Evolutionary conservation across 306 rosid genomes (phyloP).

Genomic region (Crotalaria pallida): DNA sequence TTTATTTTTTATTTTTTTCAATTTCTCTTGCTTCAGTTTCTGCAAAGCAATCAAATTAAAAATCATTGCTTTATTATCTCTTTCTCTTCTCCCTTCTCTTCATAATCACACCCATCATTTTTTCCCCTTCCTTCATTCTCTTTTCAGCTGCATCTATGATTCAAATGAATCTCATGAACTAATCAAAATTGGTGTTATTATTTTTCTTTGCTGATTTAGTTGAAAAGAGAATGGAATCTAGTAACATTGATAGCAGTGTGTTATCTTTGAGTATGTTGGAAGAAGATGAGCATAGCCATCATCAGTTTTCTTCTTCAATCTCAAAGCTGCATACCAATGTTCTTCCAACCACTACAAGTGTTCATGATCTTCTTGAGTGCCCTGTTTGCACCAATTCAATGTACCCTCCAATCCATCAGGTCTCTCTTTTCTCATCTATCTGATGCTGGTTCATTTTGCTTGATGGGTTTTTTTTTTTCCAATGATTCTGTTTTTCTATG

Average conservation of each 20-base stretch:
- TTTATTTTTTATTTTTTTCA: too few species aligned
- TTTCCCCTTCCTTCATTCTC: background rate
- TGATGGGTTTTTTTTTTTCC: background rate
- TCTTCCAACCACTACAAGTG: conserved; percentile 48
- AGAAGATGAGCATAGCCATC: conserved; percentile 41
- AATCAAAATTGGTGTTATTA: background rate
- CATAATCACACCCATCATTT: background rate
- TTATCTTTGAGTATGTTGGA: conserved; percentile 50
- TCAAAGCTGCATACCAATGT: conserved; percentile 43
- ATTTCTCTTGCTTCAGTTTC: conserved; percentile 2
- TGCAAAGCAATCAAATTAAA: background rate
- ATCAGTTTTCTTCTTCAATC: conserved; percentile 43
- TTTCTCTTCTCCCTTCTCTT: conserved; percentile 1
- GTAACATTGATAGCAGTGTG: conserved; percentile 32
- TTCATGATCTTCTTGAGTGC: conserved; percentile 75
- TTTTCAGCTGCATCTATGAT: background rate
- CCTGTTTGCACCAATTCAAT: conserved; percentile 74
- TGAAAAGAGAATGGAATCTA: conserved; percentile 52
- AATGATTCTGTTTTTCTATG: background rate
- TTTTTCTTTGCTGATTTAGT: background rate
- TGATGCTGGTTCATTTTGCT: conserved; percentile 22
- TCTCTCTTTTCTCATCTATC: too few species aligned
- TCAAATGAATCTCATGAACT: background rate
- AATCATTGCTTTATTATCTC: conserved; percentile 4
- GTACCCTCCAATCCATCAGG: conserved; percentile 87